Base-by-base conservation (phyloP, 768 basidiomycete genomes). In the Lactarius sp. region DNA sequence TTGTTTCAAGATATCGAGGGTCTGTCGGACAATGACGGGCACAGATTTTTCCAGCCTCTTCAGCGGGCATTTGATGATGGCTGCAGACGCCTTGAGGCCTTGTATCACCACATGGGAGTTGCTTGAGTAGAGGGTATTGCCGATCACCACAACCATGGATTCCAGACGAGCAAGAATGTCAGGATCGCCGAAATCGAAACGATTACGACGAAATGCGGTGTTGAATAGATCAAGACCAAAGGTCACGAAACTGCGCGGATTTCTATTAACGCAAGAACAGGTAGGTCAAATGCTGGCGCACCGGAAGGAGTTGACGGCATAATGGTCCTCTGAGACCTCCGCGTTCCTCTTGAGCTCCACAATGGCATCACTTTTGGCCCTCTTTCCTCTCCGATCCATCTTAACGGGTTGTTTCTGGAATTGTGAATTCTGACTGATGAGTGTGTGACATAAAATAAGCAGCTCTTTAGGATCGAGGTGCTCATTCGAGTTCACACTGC, bases 141-240 rank as follows among this genome's bases (percentile, higher is more conserved):
- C 96, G 60, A 98, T 87, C 14, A 87, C 83, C 37, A 84, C 78
- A 14, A 96, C 86, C 78, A 98, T 89, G 0, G 93, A 83, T 63
- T 94, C 93, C 27, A 99, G 77, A 36, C 94, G 87, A n/a, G 86
- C 78, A 62, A 94, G 79, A 56, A 90, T 79, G n/a, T 82, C 77
- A 9, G 79, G 65, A 68, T 97, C 87, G 31, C 83, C 83, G 70
- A 96, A 87, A 71, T 96, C 87, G 70, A 99, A 94, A 20, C 87
- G 87, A 60, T 85, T 88, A 7, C 94, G 85, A 53, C 91, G 85
- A 70, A 92, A 84, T 0, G 93, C 94, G 4, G 92, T 90, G 69
- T 88, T 84, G 71, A 98, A 88, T 4, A 99, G 78, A 58, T 98
- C 94, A 47, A 98, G 79, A 47, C 97, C 97, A 69, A 99, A 93